These are phyloP conservation scores for Cytospora chrysosperma DNA, from an alignment of 2,329 filamentous ascomycete species.

Conservation along the genomic window DNA sequence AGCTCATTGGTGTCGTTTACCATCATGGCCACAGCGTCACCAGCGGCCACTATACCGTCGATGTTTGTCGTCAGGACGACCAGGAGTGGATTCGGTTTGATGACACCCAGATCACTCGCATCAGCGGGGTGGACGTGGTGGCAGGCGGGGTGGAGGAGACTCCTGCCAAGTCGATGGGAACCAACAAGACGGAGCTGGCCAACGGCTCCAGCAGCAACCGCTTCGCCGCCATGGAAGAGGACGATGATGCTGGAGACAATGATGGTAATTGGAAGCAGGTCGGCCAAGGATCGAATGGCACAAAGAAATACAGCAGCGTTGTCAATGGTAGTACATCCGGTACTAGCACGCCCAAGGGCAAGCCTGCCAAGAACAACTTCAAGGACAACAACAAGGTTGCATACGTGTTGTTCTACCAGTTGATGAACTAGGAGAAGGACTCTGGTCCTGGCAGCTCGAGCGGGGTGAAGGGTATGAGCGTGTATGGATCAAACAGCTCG, in stretches of 20 bases:
- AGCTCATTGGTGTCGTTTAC: conserved; percentile 87
- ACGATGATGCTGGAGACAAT: conserved; percentile 61
- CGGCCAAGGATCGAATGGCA: conserved; percentile 57
- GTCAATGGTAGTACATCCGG: conserved; percentile 61
- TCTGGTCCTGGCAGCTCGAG: background rate
- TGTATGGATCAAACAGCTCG: background rate
- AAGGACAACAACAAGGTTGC: conserved; percentile 95
- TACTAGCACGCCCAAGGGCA: conserved; percentile 53
- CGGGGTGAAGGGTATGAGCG: background rate
- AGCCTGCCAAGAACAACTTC: conserved; percentile 56
- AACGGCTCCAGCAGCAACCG: conserved; percentile 58
- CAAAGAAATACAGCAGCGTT: conserved; percentile 71
- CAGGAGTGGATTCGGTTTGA: conserved; percentile 95
- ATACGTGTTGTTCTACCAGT: conserved; percentile 92
- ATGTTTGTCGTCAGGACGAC: conserved; percentile 91
- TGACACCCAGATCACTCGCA: conserved; percentile 83
- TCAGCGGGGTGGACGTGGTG: conserved; percentile 85
- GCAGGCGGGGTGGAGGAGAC: conserved; percentile 82
- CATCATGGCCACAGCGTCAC: conserved; percentile 97
- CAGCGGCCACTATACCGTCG: conserved; percentile 96
- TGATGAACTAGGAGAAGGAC: conserved; percentile 13
- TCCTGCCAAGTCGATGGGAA: conserved; percentile 59
- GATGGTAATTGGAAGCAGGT: conserved; percentile 81
- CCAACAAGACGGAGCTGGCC: conserved; percentile 62
- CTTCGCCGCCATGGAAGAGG: conserved; percentile 68